Evolutionary conservation across 768 basidiomycete genomes (phyloP), one percentile per base, ranked within the genome.

Genomic region (Leccinellum luteum): DNA sequence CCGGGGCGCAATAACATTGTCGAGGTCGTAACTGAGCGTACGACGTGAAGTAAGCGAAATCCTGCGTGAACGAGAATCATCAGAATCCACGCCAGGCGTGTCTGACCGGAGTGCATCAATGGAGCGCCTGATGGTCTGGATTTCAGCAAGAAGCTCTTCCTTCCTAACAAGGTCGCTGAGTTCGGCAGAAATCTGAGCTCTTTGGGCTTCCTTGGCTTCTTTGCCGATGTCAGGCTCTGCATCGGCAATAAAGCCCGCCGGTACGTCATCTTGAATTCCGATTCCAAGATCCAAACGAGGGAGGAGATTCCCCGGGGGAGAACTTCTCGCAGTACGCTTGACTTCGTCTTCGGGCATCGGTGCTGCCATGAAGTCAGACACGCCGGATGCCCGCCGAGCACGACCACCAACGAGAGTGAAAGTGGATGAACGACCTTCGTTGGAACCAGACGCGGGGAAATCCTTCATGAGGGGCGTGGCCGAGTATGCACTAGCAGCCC

Each of bases 51-150:
- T 76, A 61, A 87, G 70, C 8, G 89, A 90, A 12, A 84, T 81
- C 48, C 78, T 80, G 54, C 84, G 84, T 52, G 87, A 89, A 44
- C 78, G 76, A 23, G 85, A 86, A n/a, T 83, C 81, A 19, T 79
- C 79, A 19, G 71, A 73, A 44, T 74, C 73, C 28, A 58, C 41
- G 44, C 73, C 71, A 17, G 89, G 86, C 8, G 85, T 87, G 47
- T 90, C 89, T 4, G 85, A 78, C 67, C 86, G 86, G 43, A 92
- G 75, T 3, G 83, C 77, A 54, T 92, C 89, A 66, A 93, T 90
- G 10, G 90, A 91, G 64, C 82, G 79, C 51, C 90, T 83, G 58
- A 93, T 89, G 13, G 81, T 86, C 65, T 89, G 84, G 44, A 93
- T 93, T 71, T 93, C 90, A 23, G 82, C 78, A 47, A 90, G 74